phyloP scores from a whole-genome alignment of 768 basidiomycete genomes.

The Leccinum fibrillosum region DNA sequence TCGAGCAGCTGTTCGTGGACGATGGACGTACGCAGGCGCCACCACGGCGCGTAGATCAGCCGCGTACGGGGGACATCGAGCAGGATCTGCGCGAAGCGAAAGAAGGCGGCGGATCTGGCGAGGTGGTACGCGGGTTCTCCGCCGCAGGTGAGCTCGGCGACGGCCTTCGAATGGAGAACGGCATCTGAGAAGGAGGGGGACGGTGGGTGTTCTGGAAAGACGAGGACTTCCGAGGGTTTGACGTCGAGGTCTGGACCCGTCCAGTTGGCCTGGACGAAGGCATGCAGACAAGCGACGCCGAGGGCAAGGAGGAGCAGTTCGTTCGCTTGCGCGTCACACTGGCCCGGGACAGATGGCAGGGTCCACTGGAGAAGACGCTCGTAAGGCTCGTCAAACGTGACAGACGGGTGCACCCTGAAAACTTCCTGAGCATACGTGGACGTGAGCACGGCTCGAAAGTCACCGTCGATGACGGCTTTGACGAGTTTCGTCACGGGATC shows the following conservation, averaged over 20 bases:
- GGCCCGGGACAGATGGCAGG: slow-evolving; percentile 14
- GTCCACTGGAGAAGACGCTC: slow-evolving; percentile 33
- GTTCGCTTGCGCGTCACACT: slow-evolving; percentile 23
- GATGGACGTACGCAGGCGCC: slow-evolving; percentile 72
- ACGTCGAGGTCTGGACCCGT: slow-evolving; percentile 86
- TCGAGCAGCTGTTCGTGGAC: slow-evolving; percentile 79
- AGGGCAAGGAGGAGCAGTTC: slow-evolving; percentile 61
- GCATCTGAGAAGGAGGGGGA: slow-evolving; percentile 38
- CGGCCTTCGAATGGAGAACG: slow-evolving; percentile 58
- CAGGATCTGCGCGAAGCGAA: slow-evolving; percentile 73
- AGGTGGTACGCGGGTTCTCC: slow-evolving; percentile 98
- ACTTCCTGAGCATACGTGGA: slow-evolving; percentile 42
- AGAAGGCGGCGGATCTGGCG: slow-evolving; percentile 59
- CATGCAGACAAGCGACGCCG: slow-evolving; percentile 79
- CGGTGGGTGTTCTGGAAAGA: slow-evolving; percentile 32
- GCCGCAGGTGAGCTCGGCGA: slow-evolving; percentile 72
- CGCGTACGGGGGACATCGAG: slow-evolving; percentile 50
- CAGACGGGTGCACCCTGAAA: slow-evolving; percentile 31
- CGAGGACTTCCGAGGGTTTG: slow-evolving; percentile 38
- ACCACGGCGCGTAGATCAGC: slow-evolving; percentile 62
- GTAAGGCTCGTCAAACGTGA: slow-evolving; percentile 39
- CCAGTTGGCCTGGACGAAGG: slow-evolving; percentile 94
- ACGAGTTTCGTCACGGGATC: slow-evolving; percentile 38
- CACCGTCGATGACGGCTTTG: slow-evolving; percentile 56
- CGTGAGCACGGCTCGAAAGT: slow-evolving; percentile 52